These are phyloP conservation scores for Luffa aegyptiaca DNA, from an alignment of 306 rosid species.

Conservation along the genomic window DNA sequence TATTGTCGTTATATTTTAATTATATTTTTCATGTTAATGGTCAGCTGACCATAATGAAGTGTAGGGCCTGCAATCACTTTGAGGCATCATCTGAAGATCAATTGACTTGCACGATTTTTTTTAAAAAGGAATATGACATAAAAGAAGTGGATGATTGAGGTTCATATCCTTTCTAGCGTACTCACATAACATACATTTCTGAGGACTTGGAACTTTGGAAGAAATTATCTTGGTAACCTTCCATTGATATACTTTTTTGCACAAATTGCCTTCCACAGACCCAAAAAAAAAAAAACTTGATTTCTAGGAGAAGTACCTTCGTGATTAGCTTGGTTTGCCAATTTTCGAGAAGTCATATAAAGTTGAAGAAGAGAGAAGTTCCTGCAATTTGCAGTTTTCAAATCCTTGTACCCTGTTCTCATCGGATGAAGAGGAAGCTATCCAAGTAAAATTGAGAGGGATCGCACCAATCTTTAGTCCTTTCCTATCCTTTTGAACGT, in stretches of 20 bases:
- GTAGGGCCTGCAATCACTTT: neutral
- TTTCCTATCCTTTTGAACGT: neutral
- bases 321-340: neutral
- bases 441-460: neutral
- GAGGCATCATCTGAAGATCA: neutral
- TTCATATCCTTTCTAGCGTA: neutral
- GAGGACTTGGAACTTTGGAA: neutral
- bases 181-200: neutral
- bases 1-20: neutral
- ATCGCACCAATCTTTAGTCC: neutral
- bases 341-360: neutral
- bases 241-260: neutral
- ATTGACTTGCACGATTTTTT: neutral
- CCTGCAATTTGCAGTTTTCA: neutral
- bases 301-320: neutral
- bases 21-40: neutral
- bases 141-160: neutral
- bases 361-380: neutral
- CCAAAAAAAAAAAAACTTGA: neutral
- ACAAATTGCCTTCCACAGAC: neutral
- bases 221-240: neutral
- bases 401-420: neutral
- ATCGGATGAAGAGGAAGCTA: neutral
- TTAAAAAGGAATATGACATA: neutral
- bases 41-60: neutral